These are phyloP conservation scores for Urochloa ruziziensis DNA, from an alignment of 176 grass and related monocot genomes.

Conservation along the genomic window DNA sequence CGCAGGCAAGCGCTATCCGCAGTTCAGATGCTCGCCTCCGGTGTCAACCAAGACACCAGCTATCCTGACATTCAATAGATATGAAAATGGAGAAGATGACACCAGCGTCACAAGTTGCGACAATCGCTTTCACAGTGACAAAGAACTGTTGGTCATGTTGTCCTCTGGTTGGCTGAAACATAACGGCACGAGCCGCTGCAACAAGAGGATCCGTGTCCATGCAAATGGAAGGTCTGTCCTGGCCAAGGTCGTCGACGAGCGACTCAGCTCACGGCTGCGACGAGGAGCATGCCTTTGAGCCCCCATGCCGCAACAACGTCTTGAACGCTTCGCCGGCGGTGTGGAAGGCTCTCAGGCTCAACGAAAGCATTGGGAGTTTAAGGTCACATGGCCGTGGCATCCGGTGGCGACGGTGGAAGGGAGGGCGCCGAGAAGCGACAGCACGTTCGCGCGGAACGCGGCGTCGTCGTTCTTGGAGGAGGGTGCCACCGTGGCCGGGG, in stretches of 20 bases:
- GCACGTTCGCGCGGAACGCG: no score
- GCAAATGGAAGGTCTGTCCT: constrained; percentile 36
- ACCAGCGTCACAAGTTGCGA: constrained; percentile 22
- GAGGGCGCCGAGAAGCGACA: no score
- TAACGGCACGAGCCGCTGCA: constrained; percentile 30
- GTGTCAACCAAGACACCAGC: constrained; percentile 36
- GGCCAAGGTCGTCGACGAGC: constrained; percentile 59
- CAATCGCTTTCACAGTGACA: constrained; percentile 17
- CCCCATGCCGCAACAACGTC: constrained; percentile 49
- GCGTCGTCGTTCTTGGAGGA: no score
- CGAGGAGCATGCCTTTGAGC: constrained; percentile 28
- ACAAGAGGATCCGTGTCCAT: constrained; percentile 42
- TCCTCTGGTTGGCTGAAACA: constrained; percentile 48
- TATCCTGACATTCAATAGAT: constrained; percentile 22
- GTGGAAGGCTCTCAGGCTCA: constrained; percentile 46
- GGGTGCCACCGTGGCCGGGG: no score
- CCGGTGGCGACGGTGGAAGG: no score
- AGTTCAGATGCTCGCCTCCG: constrained; percentile 48
- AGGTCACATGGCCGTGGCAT: constrained; percentile 44
- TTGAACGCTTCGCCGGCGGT: constrained; percentile 43
- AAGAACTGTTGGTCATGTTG: constrained; percentile 39
- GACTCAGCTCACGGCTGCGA: constrained; percentile 47
- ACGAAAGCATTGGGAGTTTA: constrained; percentile 11
- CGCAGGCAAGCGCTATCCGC: constrained; percentile 14
- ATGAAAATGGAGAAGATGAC: constrained; percentile 7